phyloP scores from a whole-genome alignment of 139 green algal species.

The Coccomyxa sp. region DNA sequence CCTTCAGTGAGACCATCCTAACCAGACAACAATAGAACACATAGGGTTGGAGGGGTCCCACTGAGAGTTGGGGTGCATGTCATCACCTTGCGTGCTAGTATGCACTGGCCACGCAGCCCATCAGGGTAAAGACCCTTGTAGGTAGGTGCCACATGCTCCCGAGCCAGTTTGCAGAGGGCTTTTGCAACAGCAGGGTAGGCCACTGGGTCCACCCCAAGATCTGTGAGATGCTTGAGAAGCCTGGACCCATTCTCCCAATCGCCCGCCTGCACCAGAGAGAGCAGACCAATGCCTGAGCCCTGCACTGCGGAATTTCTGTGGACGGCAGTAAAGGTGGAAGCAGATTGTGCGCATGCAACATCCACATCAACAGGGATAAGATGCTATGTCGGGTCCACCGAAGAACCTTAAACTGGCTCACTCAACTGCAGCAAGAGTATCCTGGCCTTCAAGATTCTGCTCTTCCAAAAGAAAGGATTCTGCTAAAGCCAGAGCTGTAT shows the following conservation, averaged over 20 bases:
- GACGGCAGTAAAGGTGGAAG: neutral
- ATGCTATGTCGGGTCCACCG: neutral
- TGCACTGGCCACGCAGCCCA: constrained; percentile 1
- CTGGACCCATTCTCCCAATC: constrained; percentile 30
- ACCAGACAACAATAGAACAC: neutral
- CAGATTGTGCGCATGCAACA: neutral
- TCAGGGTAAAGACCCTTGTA: constrained; percentile 23
- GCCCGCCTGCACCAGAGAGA: constrained; percentile 28
- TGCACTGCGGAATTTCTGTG: neutral
- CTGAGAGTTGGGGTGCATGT: too few species aligned
- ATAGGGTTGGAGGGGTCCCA: too few species aligned
- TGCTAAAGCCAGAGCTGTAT: neutral
- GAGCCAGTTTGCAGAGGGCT: constrained; percentile 30
- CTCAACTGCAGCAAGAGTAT: neutral
- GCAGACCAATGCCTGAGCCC: neutral
- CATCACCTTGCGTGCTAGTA: constrained; percentile 14
- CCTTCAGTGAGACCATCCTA: neutral
- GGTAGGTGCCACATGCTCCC: constrained; percentile 18
- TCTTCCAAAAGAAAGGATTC: neutral
- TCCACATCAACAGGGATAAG: neutral
- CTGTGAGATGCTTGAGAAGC: constrained; percentile 36
- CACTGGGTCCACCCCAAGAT: constrained; percentile 35
- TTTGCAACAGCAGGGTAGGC: constrained; percentile 32
- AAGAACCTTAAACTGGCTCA: neutral
- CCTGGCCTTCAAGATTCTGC: neutral